Evolutionary conservation across 352 stramenopile genomes (phyloP), one percentile per base, ranked within the genome.

Genomic region (Phytophthora ramorum): DNA sequence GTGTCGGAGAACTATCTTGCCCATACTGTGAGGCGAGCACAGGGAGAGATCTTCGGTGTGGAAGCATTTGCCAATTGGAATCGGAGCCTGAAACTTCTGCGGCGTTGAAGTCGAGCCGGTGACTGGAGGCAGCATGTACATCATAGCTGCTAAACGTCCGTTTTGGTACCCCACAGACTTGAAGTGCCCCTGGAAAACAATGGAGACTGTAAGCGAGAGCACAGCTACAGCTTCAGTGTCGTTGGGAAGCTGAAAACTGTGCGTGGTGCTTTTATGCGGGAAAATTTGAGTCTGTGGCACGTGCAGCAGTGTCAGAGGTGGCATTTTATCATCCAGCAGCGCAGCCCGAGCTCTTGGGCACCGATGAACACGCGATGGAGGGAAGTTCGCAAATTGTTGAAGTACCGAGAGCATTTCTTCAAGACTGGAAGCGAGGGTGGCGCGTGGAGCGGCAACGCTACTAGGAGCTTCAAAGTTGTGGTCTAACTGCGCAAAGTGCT

Each of bases 111-210:
- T 56, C 10, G 20, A 3, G 34, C 65, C 53, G 7, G 55, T 58
- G 14, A 52, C 41, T 8, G 62, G 55, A 38, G 79, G 82, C 4
- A 90, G 35, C 28, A 87, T 78, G 54, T 95, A 93, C 35, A 95
- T 69, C 79, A 92, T 90, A 10, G 70, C 85, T n/a, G 85, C 79
- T 20, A 95, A 67, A 1, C 85, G 74, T 19, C 87, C 87, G 32
- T 91, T 89, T 54, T 95, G 78, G 58, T 95, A 92, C 0, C 83
- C 83, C 4, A 81, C 59, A 0, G 77, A 81, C 19, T 78, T 80
- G 73, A 95, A 95, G 59, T 90, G 81, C 1, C 84, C 86, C 47
- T 92, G 85, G 19, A 93, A 93, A 8, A 90, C 76, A 9, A 92
- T 70, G 0, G 85, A 91, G 13, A 90, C 69, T 1, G 66, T 81